Evolutionary conservation across 2,329 filamentous ascomycete genomes (phyloP), one percentile per base, ranked within the genome.

Genomic region (Apiospora kogelbergensis): DNA sequence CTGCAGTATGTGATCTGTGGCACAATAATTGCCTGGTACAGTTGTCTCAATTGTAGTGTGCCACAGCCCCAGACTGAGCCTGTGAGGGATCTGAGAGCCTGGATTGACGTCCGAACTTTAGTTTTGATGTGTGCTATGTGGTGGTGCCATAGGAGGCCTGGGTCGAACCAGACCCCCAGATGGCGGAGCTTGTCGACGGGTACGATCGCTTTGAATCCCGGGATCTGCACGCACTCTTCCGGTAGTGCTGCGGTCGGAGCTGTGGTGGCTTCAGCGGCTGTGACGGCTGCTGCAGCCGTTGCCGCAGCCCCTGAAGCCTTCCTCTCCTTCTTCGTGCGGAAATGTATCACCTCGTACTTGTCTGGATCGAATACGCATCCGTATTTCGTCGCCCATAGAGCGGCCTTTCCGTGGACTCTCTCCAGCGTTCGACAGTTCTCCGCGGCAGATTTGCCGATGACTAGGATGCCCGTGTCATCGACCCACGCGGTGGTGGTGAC

Each of bases 161-260:
- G 20, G 20, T 45, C 20, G 4, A 45, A 22, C 17, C 6, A 45
- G 20, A 45, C 44, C 3, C 44, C 20, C 20, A 45, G 6, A 20
- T 45, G 44, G 4, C 33, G 3, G 4, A 33, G 33, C 33, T 33
- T 33, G 4, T 33, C 33, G 4, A 4, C 4, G 33, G 42, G 17
- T 20, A n/a, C 42, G 42, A 13, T 70, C 71, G 9, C 81, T 80
- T 15, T 78, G 5, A 45, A 20, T 9, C 42, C 42, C 5, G 42
- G 17, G 17, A 45, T 17, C 42, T 45, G 42, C 6, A n/a, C 6
- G 17, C 42, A 45, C 20, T 44, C 41, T 3, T 15, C 41, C 5
- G 20, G 41, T 20, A 6, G 41, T 15, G 41, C 20, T 13, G 13
- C 41, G n/a, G n/a, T n/a, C n/a, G n/a, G n/a, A n/a, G n/a, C n/a